phyloP scores from a whole-genome alignment of 2,329 filamentous ascomycete species.

The Alternaria triticimaculans region DNA sequence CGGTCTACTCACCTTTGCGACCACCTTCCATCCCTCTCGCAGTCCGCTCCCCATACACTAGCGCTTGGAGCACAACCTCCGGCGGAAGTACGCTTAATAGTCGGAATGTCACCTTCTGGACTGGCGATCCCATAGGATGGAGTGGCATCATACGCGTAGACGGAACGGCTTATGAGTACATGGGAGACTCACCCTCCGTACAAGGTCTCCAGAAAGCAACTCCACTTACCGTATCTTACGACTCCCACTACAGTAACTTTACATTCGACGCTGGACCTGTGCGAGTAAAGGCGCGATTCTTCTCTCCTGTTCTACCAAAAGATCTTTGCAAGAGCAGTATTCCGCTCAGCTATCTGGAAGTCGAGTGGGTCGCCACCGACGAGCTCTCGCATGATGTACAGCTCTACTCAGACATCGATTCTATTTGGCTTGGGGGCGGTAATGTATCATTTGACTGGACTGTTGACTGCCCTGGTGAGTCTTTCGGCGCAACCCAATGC shows the following conservation, averaged over 20 bases:
- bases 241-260: neutral
- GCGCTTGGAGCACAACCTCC: neutral
- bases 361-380: neutral
- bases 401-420: neutral
- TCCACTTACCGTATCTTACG: neutral
- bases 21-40: neutral
- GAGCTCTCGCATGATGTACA: neutral
- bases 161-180: neutral
- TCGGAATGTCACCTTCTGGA: neutral
- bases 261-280: neutral
- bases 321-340: neutral
- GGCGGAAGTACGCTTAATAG: neutral
- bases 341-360: neutral
- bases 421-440: neutral
- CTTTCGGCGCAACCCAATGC: neutral
- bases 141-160: neutral
- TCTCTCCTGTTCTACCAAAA: neutral
- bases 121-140: neutral
- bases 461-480: neutral
- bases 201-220: neutral
- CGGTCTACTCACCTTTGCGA: neutral
- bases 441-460: neutral
- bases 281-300: neutral
- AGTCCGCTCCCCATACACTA: neutral
- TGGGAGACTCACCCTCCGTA: constrained; percentile 1